phyloP scores from a whole-genome alignment of 768 basidiomycete species.

The Cubamyces sp. region DNA sequence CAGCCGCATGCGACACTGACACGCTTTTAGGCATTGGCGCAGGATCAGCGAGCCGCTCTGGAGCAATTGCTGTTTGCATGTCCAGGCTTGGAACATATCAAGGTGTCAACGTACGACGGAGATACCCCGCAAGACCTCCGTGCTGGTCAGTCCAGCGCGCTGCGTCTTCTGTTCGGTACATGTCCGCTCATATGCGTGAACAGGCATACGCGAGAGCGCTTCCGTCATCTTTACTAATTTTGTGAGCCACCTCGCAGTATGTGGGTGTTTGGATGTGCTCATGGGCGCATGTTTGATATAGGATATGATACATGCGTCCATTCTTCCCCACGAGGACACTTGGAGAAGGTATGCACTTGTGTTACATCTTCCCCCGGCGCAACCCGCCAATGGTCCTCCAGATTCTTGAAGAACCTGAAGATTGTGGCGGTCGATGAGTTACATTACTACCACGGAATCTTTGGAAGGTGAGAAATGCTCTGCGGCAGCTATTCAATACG shows the following conservation, averaged over 20 bases:
- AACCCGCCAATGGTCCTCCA: slow-evolving; percentile 34
- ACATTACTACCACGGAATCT: slow-evolving; percentile 81
- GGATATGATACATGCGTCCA: slow-evolving; percentile 87
- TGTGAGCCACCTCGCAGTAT: slow-evolving; percentile 42
- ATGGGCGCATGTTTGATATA: slow-evolving; percentile 34
- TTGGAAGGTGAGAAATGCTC: slow-evolving; percentile 65
- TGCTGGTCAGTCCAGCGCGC: slow-evolving; percentile 44
- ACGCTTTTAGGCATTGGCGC: slow-evolving; percentile 71
- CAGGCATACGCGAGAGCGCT: slow-evolving; percentile 71
- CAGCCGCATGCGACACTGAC: background rate
- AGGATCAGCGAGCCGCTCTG: slow-evolving; percentile 79
- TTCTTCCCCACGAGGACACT: slow-evolving; percentile 80
- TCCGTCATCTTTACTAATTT: slow-evolving; percentile 92
- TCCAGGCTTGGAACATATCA: slow-evolving; percentile 63
- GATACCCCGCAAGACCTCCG: slow-evolving; percentile 79
- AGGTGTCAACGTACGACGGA: slow-evolving; percentile 79
- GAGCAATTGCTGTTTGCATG: slow-evolving; percentile 65
- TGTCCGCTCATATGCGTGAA: background rate
- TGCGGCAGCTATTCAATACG: background rate
- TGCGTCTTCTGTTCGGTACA: background rate
- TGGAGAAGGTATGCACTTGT: slow-evolving; percentile 67
- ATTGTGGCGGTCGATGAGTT: slow-evolving; percentile 84
- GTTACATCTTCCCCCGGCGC: background rate
- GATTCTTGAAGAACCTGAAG: slow-evolving; percentile 78
- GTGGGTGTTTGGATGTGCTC: background rate